A percentile compares a stretch with the other conserved stretches of the same genome.
phyloP scores from a whole-genome alignment of 2,329 filamentous ascomycete genomes.

The Fonsecaea monophora region DNA sequence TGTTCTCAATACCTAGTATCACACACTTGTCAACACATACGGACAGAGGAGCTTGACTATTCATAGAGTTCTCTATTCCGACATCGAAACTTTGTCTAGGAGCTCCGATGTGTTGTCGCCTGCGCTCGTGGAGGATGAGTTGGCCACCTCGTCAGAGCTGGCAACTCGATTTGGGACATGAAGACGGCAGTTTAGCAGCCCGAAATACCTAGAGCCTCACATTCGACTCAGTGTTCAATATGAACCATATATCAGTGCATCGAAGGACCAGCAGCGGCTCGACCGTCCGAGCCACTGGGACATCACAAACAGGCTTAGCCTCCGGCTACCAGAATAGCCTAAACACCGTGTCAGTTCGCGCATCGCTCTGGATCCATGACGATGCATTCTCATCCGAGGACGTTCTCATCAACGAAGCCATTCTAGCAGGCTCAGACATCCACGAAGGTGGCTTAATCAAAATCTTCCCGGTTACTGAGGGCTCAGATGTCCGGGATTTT shows the following conservation, averaged over 20 bases:
- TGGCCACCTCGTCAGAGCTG: constrained; percentile 1
- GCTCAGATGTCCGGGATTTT: constrained; percentile 54
- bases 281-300: constrained; percentile 28
- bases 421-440: constrained; percentile 66
- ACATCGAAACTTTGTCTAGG: not conserved
- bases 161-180: not conserved
- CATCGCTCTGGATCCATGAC: constrained; percentile 64
- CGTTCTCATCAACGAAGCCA: constrained; percentile 64
- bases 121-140: constrained; percentile 4
- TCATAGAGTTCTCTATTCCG: not conserved
- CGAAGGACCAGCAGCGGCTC: constrained; percentile 37
- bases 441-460: constrained; percentile 74
- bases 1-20: not conserved
- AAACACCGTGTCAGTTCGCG: constrained; percentile 26
- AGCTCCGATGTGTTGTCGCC: constrained; percentile 4
- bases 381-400: constrained; percentile 80
- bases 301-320: constrained; percentile 14
- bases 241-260: constrained; percentile 12
- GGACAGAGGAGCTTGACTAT: not conserved
- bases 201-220: not conserved
- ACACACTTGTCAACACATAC: not conserved
- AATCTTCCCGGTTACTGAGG: constrained; percentile 67
- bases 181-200: not conserved
- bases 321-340: not conserved
- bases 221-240: not conserved